Base-by-base conservation (phyloP, 176 grass and related monocot genomes). In the Oryza rufipogon region DNA sequence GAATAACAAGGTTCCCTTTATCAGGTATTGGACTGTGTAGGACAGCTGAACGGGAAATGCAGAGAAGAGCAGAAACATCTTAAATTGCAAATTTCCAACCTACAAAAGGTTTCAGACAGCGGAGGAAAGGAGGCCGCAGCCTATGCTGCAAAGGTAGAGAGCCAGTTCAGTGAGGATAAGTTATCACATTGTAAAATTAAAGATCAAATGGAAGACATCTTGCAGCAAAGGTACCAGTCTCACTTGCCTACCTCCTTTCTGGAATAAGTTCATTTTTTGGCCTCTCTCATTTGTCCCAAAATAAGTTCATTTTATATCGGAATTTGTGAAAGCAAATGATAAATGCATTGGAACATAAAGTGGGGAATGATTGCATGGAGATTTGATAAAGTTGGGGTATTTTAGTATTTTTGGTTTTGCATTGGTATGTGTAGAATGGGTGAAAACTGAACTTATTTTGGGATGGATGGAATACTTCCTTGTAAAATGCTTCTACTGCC, bases 21-120 rank as follows among this genome's bases (percentile, higher is more conserved):
- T 51, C 90, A 97, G 95, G 90, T 97, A 70, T 94, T 92, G 51
- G 44, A 80, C 75, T 86, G 70, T 67, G 64, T 92, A 6, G 73
- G n/a, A 30, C 70, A 89, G 33, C 52, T 97, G 20, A 91, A 91
- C 80, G 33, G 85, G n/a, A 89, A 79, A 74, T 81, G 75, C 74
- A 83, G 54, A n/a, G 87, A 85, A 84, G 90, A 92, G 19, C 70
- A 71, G 3, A 89, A 89, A 36, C 70, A 81, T 54, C 30, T 91
- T 33, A 72, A 82, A 32, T 77, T 36, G 54, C 86, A 92, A 77
- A 86, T 94, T 68, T 87, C 77, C 42, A 71, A 63, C 66, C 78
- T 94, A 77, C 85, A 87, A 34, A 70, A 91, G 81, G 48, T 83
- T 74, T 89, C 90, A 81, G 78, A 87, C 64, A 83, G 83, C 70